These are phyloP conservation scores for Macrophomina pseudophaseolina DNA, from an alignment of 2,329 filamentous ascomycete species.

Conservation along the genomic window DNA sequence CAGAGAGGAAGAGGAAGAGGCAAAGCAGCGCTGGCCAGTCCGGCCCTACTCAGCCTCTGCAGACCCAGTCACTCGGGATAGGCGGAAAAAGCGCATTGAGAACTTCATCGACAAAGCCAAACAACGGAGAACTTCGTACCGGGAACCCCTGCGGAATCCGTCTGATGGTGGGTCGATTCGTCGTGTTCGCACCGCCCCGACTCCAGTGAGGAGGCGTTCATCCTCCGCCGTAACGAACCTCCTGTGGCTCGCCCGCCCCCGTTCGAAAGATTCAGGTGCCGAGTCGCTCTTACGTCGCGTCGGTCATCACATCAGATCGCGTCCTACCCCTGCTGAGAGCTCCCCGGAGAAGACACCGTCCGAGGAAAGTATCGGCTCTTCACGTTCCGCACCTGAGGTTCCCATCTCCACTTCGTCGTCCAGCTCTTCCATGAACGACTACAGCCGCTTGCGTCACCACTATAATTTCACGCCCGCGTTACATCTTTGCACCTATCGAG, in stretches of 20 bases:
- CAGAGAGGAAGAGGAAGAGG: slow-evolving; percentile 2
- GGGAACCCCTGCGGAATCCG: slow-evolving; percentile 11
- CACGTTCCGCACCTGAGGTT: not conserved
- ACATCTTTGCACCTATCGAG: slow-evolving; percentile 13
- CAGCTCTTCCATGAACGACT: not conserved
- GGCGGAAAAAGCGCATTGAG: slow-evolving; percentile 14
- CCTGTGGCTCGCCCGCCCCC: slow-evolving; percentile 18
- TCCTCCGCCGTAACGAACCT: slow-evolving; percentile 14
- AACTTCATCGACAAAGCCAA: slow-evolving; percentile 23
- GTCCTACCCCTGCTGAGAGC: not conserved
- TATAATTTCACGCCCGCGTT: not conserved
- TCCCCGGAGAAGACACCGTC: not conserved
- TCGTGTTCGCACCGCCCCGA: slow-evolving; percentile 14
- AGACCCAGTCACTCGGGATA: slow-evolving; percentile 18
- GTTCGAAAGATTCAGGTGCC: not conserved
- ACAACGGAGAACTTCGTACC: slow-evolving; percentile 1
- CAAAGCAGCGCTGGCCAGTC: slow-evolving; percentile 11
- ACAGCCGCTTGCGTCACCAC: not conserved
- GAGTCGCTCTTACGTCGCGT: slow-evolving; percentile 21
- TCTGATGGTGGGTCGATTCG: slow-evolving; percentile 5
- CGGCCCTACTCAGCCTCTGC: slow-evolving; percentile 17
- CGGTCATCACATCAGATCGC: slow-evolving; percentile 20
- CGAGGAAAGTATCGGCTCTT: slow-evolving; percentile 15
- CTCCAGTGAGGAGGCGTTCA: slow-evolving; percentile 1
- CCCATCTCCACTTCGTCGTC: not conserved